These are phyloP conservation scores for Macadamia integrifolia DNA, from an alignment of 164 flowering plant species.

Conservation along the genomic window DNA sequence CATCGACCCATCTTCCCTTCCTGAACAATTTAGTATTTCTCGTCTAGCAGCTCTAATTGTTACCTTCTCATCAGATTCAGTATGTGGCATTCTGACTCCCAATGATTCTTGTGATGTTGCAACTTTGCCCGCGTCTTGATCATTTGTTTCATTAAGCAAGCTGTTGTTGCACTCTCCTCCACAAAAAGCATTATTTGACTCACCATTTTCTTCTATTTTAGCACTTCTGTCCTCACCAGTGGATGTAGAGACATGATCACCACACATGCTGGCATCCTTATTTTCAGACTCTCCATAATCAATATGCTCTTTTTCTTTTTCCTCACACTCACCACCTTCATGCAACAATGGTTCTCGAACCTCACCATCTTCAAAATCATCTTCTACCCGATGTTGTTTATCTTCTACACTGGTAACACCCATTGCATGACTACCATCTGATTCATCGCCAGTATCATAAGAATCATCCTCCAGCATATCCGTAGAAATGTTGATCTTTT, in stretches of 20 bases:
- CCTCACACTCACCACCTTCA: conserved; percentile 15
- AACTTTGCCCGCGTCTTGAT: conserved; percentile 7
- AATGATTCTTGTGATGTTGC: conserved; percentile 18
- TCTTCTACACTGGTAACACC: conserved; percentile 10
- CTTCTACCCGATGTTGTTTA: conserved; percentile 26
- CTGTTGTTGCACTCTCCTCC: conserved; percentile 5
- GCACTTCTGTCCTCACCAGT: conserved; percentile 10
- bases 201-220: conserved; percentile 15
- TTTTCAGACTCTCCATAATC: conserved; percentile 13
- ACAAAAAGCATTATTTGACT: conserved; percentile 11
- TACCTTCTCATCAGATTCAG: conserved; percentile 15
- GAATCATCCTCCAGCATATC: conserved; percentile 33
- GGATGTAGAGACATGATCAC: conserved; percentile 2
- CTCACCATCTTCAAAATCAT: conserved; percentile 71
- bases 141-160: conserved; percentile 11
- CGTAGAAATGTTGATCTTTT: conserved; percentile 33
- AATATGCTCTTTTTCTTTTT: conserved; percentile 9
- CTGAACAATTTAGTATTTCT: conserved; percentile 13
- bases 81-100: conserved; percentile 6
- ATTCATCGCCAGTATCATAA: conserved; percentile 33
- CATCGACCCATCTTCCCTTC: conserved; percentile 13
- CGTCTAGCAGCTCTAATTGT: conserved; percentile 4
- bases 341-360: conserved; percentile 33
- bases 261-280: conserved; percentile 2
- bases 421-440: conserved; percentile 29